Base-by-base conservation (phyloP, 2,329 filamentous ascomycete genomes). In the Aspergillus sp. region DNA sequence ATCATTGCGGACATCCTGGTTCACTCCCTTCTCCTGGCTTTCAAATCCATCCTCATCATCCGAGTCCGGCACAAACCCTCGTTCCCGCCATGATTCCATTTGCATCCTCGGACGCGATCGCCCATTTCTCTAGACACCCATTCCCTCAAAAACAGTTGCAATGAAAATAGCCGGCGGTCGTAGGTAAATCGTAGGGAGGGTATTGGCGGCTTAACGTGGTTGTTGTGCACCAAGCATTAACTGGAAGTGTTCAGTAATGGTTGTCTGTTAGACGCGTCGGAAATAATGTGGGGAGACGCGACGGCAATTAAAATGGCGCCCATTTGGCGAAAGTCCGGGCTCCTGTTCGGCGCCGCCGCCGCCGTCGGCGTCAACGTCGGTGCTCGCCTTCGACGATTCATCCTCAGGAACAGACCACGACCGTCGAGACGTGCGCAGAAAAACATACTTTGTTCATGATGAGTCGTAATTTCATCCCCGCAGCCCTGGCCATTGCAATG, bases 11-110 rank as follows among this genome's bases (percentile, higher is more conserved):
- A 5, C 37, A 15, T 51, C 23, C 45, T 59, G 46, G 23, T 49
- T 61, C 44, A 57, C 54, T 12, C 62, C 60, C 39, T 57, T 63
- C 19, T 68, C 64, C 56, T 75, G 68, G 47, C 68, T 74, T 27
- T 77, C 76, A 46, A 75, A 69, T 49, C 73, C 73, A 48, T 76
- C 76, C 48, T 77, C 77, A 19, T 78, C 76, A 59, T 82, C 80
- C 44, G 80, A 81, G 68, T 82, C 80, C 60, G 78, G 77, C 60
- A 82, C 80, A 74, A 76, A 82, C 53, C 80, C 79, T 71, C 76
- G 75, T 68, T 77, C 73, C 68, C 76, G 76, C 80, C 80, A 82
- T 74, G 72, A 71, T 74, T 77, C 75, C 74, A 77, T 77, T 75
- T 70, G 70, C 67, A 64, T 66, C 58, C 63, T 67, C 58, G 68